These are phyloP conservation scores for Biancaea sappan DNA, from an alignment of 306 rosid genomes.

Conservation along the genomic window DNA sequence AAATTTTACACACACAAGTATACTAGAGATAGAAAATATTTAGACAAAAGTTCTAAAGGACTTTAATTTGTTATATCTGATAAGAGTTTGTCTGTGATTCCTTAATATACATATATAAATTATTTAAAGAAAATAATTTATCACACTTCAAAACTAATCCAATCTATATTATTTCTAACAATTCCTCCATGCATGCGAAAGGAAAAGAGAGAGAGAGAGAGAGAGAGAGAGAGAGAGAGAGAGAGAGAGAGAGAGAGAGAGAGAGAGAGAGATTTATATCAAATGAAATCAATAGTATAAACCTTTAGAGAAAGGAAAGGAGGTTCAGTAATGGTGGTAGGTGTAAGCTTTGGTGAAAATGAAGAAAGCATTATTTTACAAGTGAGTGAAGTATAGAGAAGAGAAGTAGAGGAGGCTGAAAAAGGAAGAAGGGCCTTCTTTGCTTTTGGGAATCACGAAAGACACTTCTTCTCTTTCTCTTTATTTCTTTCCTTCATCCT, in stretches of 20 bases:
- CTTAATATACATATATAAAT: no score
- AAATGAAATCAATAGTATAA: conserved; percentile 20
- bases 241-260: conserved; percentile 21
- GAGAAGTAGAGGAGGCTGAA: conserved; percentile 34
- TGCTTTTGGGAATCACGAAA: conserved; percentile 61
- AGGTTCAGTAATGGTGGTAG: conserved; percentile 22
- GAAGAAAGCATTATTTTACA: conserved; percentile 40
- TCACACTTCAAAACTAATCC: no score
- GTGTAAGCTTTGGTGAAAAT: conserved; percentile 40
- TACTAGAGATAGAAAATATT: no score
- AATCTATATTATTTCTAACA: no score
- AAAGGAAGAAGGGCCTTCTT: conserved; percentile 53
- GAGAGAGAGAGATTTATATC: conserved; percentile 1
- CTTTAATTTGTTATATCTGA: no score
- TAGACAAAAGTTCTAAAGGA: no score
- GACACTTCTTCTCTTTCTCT: conserved; percentile 27
- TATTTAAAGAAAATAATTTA: no score
- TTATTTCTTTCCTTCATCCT: not conserved
- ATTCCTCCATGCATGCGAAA: conserved; percentile 43
- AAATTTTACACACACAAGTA: no score
- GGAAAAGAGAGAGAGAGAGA: conserved; percentile 19
- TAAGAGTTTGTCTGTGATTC: no score
- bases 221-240: not conserved
- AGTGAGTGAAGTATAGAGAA: conserved; percentile 4
- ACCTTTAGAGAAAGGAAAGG: conserved; percentile 36